These are phyloP conservation scores for Xylaria telfairii DNA, from an alignment of 495 filamentous ascomycete genomes.

Conservation along the genomic window DNA sequence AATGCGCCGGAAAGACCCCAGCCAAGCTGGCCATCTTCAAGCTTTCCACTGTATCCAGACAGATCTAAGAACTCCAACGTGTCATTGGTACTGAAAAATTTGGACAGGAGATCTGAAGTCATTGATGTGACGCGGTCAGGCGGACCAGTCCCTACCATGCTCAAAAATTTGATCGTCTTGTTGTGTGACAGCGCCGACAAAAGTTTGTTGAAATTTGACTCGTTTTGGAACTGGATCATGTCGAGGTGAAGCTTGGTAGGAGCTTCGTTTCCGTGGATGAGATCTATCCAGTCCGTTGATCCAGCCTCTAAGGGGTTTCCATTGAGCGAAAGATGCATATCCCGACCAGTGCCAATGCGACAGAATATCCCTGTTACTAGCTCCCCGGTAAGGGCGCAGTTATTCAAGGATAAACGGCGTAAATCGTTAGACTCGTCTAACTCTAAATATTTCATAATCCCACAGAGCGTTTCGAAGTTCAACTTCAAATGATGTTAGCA, in stretches of 20 bases:
- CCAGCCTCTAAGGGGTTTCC: slow-evolving; percentile 74
- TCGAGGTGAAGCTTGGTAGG: slow-evolving; percentile 79
- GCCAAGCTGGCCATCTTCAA: slow-evolving; percentile 86
- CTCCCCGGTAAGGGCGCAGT: slow-evolving; percentile 79
- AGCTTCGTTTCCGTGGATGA: slow-evolving; percentile 74
- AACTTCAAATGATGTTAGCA: slow-evolving; percentile 40
- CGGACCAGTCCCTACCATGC: slow-evolving; percentile 86
- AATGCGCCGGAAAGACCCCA: slow-evolving; percentile 81
- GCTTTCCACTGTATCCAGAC: slow-evolving; percentile 85
- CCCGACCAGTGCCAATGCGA: slow-evolving; percentile 69
- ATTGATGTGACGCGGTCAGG: slow-evolving; percentile 77
- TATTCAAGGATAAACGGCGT: slow-evolving; percentile 72
- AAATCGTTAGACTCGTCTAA: slow-evolving; percentile 69
- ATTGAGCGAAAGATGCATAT: slow-evolving; percentile 78
- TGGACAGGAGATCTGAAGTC: slow-evolving; percentile 73
- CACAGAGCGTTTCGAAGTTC: slow-evolving; percentile 60
- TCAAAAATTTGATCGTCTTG: slow-evolving; percentile 75
- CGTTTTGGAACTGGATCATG: slow-evolving; percentile 82
- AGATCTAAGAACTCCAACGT: slow-evolving; percentile 82
- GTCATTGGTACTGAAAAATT: slow-evolving; percentile 79
- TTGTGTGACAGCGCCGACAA: slow-evolving; percentile 75
- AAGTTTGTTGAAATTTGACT: slow-evolving; percentile 75
- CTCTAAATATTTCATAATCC: slow-evolving; percentile 68
- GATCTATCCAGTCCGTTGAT: slow-evolving; percentile 66
- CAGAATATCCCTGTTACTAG: slow-evolving; percentile 80